A percentile compares a stretch with the other conserved stretches of the same genome.
Conservation (phyloP, 2,329 filamentous ascomycete genomes). For the Cadophora sp. region DNA sequence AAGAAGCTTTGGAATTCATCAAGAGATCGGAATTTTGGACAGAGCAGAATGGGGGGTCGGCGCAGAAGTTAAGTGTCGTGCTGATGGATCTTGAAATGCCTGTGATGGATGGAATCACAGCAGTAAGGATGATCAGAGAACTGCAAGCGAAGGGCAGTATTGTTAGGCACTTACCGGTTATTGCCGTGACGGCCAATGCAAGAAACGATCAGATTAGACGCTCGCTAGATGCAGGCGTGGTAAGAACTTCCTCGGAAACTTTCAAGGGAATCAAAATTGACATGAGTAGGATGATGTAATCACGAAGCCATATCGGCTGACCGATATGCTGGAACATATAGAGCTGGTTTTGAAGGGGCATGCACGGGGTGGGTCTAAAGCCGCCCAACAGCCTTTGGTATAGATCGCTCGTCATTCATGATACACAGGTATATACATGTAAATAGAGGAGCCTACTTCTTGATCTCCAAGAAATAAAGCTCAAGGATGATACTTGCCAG, state of each 20-base stretch:
- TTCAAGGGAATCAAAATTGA: constrained; percentile 48
- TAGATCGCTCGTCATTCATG: constrained; percentile 11
- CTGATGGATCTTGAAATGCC: no score
- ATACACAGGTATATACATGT: constrained; percentile 1
- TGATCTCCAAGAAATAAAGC: constrained; percentile 42
- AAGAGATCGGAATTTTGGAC: no score
- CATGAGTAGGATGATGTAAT: constrained; percentile 37
- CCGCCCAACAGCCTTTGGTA: neutral
- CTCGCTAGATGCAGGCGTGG: no score
- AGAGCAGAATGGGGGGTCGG: no score
- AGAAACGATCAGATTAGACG: no score
- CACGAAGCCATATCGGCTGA: constrained; percentile 39
- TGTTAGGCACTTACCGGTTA: no score
- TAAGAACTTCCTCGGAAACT: constrained; percentile 43
- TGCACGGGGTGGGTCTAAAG: neutral
- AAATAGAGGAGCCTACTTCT: constrained; percentile 12
- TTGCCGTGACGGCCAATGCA: no score
- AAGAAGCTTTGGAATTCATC: no score
- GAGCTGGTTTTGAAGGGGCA: constrained; percentile 24
- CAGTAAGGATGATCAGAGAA: no score
- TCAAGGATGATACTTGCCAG: constrained; percentile 40
- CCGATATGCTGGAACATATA: constrained; percentile 39
- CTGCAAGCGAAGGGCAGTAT: no score
- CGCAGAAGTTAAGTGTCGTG: no score
- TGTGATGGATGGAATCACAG: no score